Evolutionary conservation across 1,284 basidiomycete species (phyloP).

Genomic region (Spongiforma sp.): DNA sequence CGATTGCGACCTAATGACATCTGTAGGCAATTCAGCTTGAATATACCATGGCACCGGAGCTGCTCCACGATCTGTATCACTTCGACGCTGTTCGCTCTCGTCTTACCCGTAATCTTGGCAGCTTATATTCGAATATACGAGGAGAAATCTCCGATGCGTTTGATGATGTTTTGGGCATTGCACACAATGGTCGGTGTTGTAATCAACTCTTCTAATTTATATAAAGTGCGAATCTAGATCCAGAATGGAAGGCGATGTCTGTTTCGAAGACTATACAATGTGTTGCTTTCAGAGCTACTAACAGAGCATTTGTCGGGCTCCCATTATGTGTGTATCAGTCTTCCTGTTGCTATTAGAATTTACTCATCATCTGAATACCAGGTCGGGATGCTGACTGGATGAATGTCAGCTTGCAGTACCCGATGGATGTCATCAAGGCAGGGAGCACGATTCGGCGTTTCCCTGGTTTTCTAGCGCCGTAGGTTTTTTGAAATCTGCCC

Average conservation of each 20-base stretch:
- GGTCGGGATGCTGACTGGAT: constrained; percentile 47
- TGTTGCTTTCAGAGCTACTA: constrained; percentile 39
- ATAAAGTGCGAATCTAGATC: neutral
- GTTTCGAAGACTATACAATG: constrained; percentile 21
- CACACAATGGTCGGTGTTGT: constrained; percentile 18
- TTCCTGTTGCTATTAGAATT: neutral
- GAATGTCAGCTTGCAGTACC: constrained; percentile 39
- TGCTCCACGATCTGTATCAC: constrained; percentile 36
- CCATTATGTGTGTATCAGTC: constrained; percentile 38
- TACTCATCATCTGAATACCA: constrained; percentile 13
- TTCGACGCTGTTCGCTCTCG: constrained; percentile 23
- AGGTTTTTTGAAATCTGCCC: constrained; percentile 10
- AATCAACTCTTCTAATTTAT: neutral
- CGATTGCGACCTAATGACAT: neutral
- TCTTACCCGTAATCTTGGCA: constrained; percentile 38
- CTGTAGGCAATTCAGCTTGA: constrained; percentile 23
- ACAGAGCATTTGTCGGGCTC: constrained; percentile 44
- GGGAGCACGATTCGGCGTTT: constrained; percentile 36
- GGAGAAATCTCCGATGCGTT: constrained; percentile 40
- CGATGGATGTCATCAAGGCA: constrained; percentile 38
- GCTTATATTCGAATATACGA: constrained; percentile 31
- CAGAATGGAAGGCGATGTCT: constrained; percentile 35
- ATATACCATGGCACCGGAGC: constrained; percentile 34
- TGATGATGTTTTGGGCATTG: constrained; percentile 25
- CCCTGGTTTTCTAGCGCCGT: constrained; percentile 46